Conservation (phyloP, 1,284 basidiomycete species). For the Tranzscheliella williamsii region DNA sequence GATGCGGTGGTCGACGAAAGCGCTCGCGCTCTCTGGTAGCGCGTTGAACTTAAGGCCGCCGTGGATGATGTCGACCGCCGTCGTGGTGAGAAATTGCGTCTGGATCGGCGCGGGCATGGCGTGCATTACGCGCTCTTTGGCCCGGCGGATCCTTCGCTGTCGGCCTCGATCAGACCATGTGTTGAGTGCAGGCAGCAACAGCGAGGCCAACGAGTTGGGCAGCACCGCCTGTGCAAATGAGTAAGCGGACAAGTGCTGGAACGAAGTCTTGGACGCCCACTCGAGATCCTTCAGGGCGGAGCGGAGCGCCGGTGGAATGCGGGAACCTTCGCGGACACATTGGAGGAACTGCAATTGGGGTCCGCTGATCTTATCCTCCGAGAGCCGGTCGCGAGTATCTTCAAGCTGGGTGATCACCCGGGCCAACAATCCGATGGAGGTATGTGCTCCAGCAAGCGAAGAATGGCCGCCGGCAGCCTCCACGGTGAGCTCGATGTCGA, state of each 20-base stretch:
- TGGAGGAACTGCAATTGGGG: constrained; percentile 62
- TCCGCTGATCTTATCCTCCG: constrained; percentile 22
- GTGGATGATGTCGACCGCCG: constrained; percentile 70
- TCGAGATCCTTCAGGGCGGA: constrained; percentile 61
- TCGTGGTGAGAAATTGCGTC: constrained; percentile 70
- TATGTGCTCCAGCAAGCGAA: constrained; percentile 58
- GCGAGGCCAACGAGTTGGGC: constrained; percentile 16
- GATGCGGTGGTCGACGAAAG: constrained; percentile 69
- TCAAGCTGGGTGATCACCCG: constrained; percentile 25
- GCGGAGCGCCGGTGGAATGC: constrained; percentile 63
- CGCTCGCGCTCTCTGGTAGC: constrained; percentile 68
- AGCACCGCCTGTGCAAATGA: constrained; percentile 12
- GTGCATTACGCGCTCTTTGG: constrained; percentile 13
- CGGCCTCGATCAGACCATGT: constrained; percentile 25
- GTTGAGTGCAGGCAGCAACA: constrained; percentile 13
- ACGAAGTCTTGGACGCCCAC: constrained; percentile 33
- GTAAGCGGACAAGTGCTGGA: constrained; percentile 11
- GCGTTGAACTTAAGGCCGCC: constrained; percentile 74
- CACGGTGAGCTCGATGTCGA: constrained; percentile 56
- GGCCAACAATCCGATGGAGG: constrained; percentile 33
- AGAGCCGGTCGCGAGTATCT: constrained; percentile 25
- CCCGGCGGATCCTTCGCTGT: constrained; percentile 16
- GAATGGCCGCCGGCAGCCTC: constrained; percentile 71
- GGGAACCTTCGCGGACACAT: constrained; percentile 66
- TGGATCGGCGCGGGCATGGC: constrained; percentile 43